A percentile compares a stretch with the other conserved stretches of the same genome.
Conservation (phyloP, 805 yeast genomes). For the Starmerella ratchasimensis region DNA sequence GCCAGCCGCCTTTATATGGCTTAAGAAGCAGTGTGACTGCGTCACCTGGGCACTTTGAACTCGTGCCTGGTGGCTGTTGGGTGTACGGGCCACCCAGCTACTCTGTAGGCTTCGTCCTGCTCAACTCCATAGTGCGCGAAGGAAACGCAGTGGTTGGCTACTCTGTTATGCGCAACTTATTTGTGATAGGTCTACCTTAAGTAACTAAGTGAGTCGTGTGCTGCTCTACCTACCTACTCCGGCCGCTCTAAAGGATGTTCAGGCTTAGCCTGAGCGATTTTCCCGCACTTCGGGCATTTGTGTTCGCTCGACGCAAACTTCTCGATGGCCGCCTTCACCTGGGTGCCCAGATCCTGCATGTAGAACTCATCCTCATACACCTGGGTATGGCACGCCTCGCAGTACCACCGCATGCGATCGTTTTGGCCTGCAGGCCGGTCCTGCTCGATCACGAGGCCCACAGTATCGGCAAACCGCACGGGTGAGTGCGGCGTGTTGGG, state of each 20-base stretch:
- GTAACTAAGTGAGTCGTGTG: neutral
- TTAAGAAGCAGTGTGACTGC: too few species aligned
- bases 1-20: too few species aligned
- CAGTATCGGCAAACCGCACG: constrained; percentile 68
- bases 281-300: constrained; percentile 65
- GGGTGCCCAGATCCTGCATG: constrained; percentile 75
- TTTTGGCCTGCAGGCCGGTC: constrained; percentile 61
- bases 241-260: constrained; percentile 16
- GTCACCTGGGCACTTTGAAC: too few species aligned
- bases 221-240: constrained; percentile 2
- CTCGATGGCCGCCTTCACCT: constrained; percentile 69
- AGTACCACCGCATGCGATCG: constrained; percentile 82
- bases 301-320: constrained; percentile 50
- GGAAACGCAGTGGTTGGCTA: too few species aligned
- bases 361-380: constrained; percentile 60
- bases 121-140: too few species aligned
- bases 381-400: constrained; percentile 49
- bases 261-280: constrained; percentile 25
- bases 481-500: constrained; percentile 82
- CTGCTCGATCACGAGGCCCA: constrained; percentile 86
- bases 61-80: too few species aligned
- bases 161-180: neutral
- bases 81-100: too few species aligned
- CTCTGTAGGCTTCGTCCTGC: too few species aligned
- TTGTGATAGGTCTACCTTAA: neutral